Conservation (phyloP, 208 protist genomes). For the Naegleria gruberi region DNA sequence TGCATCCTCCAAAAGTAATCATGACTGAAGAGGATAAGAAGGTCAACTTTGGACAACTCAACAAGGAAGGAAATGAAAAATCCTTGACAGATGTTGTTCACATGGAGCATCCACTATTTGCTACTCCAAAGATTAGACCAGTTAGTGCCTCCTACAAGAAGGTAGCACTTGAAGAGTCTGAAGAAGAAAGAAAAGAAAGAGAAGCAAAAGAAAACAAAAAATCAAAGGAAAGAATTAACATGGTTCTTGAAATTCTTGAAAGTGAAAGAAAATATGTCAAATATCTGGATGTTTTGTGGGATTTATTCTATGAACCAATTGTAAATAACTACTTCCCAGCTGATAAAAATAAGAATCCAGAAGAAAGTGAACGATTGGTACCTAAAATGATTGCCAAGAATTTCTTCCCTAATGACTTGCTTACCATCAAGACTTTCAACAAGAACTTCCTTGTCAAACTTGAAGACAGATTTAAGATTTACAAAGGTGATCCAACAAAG, state of each 20-base stretch:
- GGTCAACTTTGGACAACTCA: not conserved
- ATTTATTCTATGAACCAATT: constrained; percentile 16
- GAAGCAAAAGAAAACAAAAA: not conserved
- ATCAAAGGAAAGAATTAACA: not conserved
- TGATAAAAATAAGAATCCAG: not conserved
- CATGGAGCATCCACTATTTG: not conserved
- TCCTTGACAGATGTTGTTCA: not conserved
- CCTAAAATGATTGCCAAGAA: not conserved
- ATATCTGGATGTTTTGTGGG: not conserved
- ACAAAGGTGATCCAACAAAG: not conserved
- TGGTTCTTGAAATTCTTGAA: constrained; percentile 3
- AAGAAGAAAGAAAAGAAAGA: not conserved
- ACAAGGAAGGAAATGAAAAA: not conserved
- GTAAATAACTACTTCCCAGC: not conserved
- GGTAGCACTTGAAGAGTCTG: not conserved
- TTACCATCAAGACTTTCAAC: not conserved
- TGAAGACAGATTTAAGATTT: not conserved
- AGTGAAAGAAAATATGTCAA: constrained; percentile 14
- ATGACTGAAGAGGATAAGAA: not conserved
- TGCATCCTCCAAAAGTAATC: too few relatives aligned
- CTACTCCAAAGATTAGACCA: not conserved
- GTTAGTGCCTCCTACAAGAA: not conserved
- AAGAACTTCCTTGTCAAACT: not conserved
- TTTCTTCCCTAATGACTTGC: not conserved
- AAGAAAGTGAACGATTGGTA: not conserved